phyloP scores from a whole-genome alignment of 108 stramenopile species.

The Cyclostephanos invisitatus region DNA sequence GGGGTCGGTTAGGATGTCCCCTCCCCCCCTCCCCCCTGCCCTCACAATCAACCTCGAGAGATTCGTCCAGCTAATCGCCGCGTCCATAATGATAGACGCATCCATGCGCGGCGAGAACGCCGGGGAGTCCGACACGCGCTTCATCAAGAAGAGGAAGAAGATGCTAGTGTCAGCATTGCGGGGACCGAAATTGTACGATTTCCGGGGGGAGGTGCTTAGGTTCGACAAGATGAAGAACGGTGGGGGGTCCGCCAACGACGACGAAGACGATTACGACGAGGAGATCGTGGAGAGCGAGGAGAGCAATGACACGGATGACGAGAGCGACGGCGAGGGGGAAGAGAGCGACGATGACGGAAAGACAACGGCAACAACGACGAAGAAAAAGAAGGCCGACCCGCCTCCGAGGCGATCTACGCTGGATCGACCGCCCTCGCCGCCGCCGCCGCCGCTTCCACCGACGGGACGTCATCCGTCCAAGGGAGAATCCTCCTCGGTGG shows the following conservation, averaged over 20 bases:
- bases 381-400: not conserved
- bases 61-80: slow-evolving; percentile 43
- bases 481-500: slow-evolving; percentile 7
- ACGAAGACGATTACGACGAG: slow-evolving; percentile 3
- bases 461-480: not conserved
- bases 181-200: slow-evolving; percentile 26
- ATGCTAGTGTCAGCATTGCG: slow-evolving; percentile 27
- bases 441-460: not conserved
- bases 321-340: slow-evolving; percentile 7
- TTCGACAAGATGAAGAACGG: slow-evolving; percentile 24
- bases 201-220: slow-evolving; percentile 26
- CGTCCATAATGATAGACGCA: slow-evolving; percentile 49
- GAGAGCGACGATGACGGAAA: not conserved
- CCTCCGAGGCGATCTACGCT: not conserved
- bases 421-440: not conserved
- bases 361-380: not conserved
- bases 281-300: slow-evolving; percentile 19
- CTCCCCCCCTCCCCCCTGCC: slow-evolving; percentile 18
- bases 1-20: not conserved
- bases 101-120: slow-evolving; percentile 49
- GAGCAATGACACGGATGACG: not conserved
- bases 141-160: slow-evolving; percentile 49
- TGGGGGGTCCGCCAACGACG: not conserved
- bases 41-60: slow-evolving; percentile 35
- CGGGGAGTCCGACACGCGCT: slow-evolving; percentile 43